Base-by-base conservation (phyloP, 139 green algal species). In the Yamagishiella unicocca region DNA sequence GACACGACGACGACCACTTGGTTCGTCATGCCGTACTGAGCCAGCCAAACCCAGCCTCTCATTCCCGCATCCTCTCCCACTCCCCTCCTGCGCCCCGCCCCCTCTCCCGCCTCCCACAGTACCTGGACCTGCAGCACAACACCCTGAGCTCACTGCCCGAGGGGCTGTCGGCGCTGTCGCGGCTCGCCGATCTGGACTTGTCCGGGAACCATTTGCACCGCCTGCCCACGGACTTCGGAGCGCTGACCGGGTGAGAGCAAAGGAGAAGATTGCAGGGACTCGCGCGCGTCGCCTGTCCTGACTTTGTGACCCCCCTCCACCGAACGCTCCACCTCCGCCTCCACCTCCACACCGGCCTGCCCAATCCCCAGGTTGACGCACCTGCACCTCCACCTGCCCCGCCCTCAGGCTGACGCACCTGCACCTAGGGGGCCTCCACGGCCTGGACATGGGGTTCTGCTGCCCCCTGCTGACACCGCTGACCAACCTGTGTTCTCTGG, bases 71-170 rank as follows among this genome's bases (percentile, higher is more conserved):
- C 27, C 27, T 24, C 72, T 61, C 43, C 27, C 43, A 27, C 27
- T 42, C 43, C 43, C 72, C 40, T 37, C 43, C 27, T 12, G 4
- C 70, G 38, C 70, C 37, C 70, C 37, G 22, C 43, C 43, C 5
- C 45, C 7, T 24, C n/a, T n/a, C 64, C 64, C n/a, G n/a, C 6
- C n/a, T 7, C 64, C 64, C 64, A 7, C 72, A 80, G 80, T 86
- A 77, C 80, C 64, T 86, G 62, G 64, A 77, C 61, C 80, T 77
- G 19, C 80, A 86, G 80, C 43, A 38, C 64, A 86, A 86, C 42
- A 1, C 24, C 4, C 80, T 86, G 55, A 31, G 2, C 29, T 29
- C 43, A 27, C 80, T 86, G 62, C 80, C 80, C 22, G 43, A 10
- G 8, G 80, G 80, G 6, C 35, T 86, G 31, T 1, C 43, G 0